Evolutionary conservation across 2,329 filamentous ascomycete species (phyloP).

Genomic region (Chaetomiaceae sp.): DNA sequence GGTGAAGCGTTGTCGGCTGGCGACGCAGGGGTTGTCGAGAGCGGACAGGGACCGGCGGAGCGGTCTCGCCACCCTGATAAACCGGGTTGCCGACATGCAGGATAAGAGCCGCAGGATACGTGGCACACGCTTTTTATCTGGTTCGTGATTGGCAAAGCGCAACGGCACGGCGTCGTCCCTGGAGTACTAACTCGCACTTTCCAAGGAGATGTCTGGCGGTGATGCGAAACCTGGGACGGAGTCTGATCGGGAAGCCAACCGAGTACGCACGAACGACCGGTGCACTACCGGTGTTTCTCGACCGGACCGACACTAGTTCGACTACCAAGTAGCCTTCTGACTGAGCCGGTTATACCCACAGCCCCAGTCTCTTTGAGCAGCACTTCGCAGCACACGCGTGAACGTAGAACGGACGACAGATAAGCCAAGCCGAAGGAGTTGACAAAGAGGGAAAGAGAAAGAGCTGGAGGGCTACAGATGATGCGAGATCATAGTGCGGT

Average conservation of each 20-base stretch:
- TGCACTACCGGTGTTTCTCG: too few relatives aligned
- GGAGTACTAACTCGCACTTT: too few relatives aligned
- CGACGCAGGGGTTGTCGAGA: constrained; percentile 11
- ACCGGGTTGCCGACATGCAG: constrained; percentile 29
- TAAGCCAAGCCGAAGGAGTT: too few relatives aligned
- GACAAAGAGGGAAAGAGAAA: background rate
- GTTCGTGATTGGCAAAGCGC: constrained; percentile 11
- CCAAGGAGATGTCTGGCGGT: too few relatives aligned
- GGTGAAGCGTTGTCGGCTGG: constrained; percentile 21
- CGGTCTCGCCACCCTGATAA: constrained; percentile 26
- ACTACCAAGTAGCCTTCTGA: too few relatives aligned
- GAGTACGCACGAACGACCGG: too few relatives aligned
- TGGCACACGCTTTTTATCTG: constrained; percentile 2
- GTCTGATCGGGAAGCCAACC: too few relatives aligned
- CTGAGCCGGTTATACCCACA: too few relatives aligned
- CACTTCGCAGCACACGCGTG: background rate
- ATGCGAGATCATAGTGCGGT: constrained; percentile 19
- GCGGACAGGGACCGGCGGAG: constrained; percentile 22
- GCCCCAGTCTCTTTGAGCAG: too few relatives aligned
- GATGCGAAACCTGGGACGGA: too few relatives aligned
- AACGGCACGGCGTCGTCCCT: background rate
- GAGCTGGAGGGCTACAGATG: constrained; percentile 7
- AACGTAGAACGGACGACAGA: background rate
- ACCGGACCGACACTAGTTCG: too few relatives aligned
- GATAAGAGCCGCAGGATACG: constrained; percentile 13